Conservation (phyloP, 306 rosid genomes). For the Prunus davidiana region DNA sequence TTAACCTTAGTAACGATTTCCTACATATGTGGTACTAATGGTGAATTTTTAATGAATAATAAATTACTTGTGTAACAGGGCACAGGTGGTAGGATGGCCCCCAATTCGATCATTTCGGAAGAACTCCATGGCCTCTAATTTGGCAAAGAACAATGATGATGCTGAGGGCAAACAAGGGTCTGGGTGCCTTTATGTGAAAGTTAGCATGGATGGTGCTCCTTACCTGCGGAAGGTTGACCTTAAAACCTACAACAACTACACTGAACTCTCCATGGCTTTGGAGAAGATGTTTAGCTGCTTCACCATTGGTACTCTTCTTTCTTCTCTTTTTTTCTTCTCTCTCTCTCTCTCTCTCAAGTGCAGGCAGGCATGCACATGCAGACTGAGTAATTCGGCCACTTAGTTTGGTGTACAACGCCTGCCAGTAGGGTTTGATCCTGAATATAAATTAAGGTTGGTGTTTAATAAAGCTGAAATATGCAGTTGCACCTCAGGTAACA, state of each 20-base stretch:
- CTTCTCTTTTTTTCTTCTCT: background rate
- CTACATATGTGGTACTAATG: background rate
- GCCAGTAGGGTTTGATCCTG: background rate
- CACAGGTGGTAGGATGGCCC: conserved; percentile 99
- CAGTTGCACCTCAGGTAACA: background rate
- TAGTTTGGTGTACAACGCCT: background rate
- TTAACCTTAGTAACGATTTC: background rate
- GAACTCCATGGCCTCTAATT: conserved; percentile 73
- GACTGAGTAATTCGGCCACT: background rate
- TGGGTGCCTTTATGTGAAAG: conserved; percentile 79
- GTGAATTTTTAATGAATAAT: conserved; percentile 7
- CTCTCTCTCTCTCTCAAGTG: background rate
- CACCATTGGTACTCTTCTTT: conserved; percentile 60
- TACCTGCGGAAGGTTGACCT: conserved; percentile 92
- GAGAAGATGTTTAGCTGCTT: conserved; percentile 98
- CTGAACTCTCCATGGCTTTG: conserved; percentile 77
- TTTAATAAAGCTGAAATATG: background rate
- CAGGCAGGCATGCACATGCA: conserved; percentile 7
- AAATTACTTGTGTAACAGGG: conserved; percentile 49
- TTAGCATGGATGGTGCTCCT: conserved; percentile 99
- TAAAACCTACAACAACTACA: conserved; percentile 61
- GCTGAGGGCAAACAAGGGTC: conserved; percentile 56
- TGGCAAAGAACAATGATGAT: conserved; percentile 57
- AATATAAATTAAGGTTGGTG: background rate
- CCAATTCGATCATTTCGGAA: conserved; percentile 92